Percentiles rank a stretch among this genome's conserved stretches.
Conservation (phyloP, 2,329 filamentous ascomycete genomes). For the Mariannaea elegans region DNA sequence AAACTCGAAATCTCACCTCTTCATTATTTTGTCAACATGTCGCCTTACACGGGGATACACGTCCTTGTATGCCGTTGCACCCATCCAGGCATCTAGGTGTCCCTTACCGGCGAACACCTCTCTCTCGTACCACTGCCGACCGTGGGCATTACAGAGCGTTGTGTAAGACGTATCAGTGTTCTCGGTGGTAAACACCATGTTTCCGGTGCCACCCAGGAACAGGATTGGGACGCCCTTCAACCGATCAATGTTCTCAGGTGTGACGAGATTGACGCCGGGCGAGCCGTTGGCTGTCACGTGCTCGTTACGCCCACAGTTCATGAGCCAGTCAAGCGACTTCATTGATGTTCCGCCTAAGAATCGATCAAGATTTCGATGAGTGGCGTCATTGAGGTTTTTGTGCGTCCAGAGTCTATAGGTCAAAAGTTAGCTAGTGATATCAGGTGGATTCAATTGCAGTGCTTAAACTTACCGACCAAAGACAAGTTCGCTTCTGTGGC, state of each 20-base stretch:
- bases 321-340: constrained; percentile 64
- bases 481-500: constrained; percentile 67
- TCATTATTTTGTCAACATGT: constrained; percentile 17
- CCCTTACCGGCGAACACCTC: constrained; percentile 36
- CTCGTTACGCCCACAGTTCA: constrained; percentile 62
- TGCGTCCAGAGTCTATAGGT: constrained; percentile 62
- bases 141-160: constrained; percentile 31
- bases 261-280: constrained; percentile 56
- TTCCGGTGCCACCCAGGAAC: constrained; percentile 30
- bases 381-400: constrained; percentile 70
- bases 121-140: constrained; percentile 36
- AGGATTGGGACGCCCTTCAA: constrained; percentile 64
- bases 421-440: not conserved
- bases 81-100: constrained; percentile 42
- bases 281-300: constrained; percentile 62
- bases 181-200: constrained; percentile 34
- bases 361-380: constrained; percentile 67
- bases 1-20: not conserved
- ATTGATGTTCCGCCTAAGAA: constrained; percentile 69
- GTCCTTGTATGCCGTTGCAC: constrained; percentile 27
- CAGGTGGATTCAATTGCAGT: not conserved
- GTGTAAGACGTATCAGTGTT: constrained; percentile 39
- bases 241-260: constrained; percentile 57
- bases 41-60: constrained; percentile 33
- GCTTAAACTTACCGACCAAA: constrained; percentile 59